Evolutionary conservation across 495 filamentous ascomycete species (phyloP).

Genomic region (Penicillium goetzii): DNA sequence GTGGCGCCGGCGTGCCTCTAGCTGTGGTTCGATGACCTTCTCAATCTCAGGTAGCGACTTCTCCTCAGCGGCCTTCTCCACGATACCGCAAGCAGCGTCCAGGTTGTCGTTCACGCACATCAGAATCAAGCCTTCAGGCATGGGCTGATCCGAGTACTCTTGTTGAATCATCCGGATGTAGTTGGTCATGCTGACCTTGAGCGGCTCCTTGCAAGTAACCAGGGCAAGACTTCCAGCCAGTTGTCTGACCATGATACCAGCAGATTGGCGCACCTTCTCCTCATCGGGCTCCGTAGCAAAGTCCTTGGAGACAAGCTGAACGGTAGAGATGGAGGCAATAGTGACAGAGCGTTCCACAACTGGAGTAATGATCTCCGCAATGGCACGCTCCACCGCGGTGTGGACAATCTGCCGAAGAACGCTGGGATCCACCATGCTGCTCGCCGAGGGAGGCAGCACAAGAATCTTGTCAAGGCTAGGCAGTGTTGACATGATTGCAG

Average conservation of each 20-base stretch:
- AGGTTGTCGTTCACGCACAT: slow-evolving; percentile 99
- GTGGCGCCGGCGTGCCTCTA: slow-evolving; percentile 75
- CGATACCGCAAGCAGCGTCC: slow-evolving; percentile 86
- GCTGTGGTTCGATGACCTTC: slow-evolving; percentile 76
- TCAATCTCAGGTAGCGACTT: slow-evolving; percentile 93
- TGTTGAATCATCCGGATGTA: slow-evolving; percentile 82
- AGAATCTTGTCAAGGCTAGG: slow-evolving; percentile 78
- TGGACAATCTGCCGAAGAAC: slow-evolving; percentile 81
- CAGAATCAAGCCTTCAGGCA: slow-evolving; percentile 85
- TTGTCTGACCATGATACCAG: slow-evolving; percentile 88
- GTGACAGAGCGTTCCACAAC: slow-evolving; percentile 97
- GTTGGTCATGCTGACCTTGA: slow-evolving; percentile 94
- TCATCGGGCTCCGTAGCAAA: slow-evolving; percentile 93
- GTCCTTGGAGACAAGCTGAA: slow-evolving; percentile 92
- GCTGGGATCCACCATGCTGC: slow-evolving; percentile 68
- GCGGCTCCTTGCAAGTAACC: slow-evolving; percentile 97
- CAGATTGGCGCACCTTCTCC: slow-evolving; percentile 77
- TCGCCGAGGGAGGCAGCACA: slow-evolving; percentile 73
- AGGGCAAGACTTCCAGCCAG: slow-evolving; percentile 90
- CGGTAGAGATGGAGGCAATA: slow-evolving; percentile 93
- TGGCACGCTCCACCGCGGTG: slow-evolving; percentile 79
- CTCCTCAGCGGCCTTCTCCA: slow-evolving; percentile 92
- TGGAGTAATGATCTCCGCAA: slow-evolving; percentile 93
- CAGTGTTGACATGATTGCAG: slow-evolving; percentile 71
- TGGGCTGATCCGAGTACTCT: slow-evolving; percentile 70